Conservation (phyloP, 148 eudicot genomes). For the Oxyria digyna region DNA sequence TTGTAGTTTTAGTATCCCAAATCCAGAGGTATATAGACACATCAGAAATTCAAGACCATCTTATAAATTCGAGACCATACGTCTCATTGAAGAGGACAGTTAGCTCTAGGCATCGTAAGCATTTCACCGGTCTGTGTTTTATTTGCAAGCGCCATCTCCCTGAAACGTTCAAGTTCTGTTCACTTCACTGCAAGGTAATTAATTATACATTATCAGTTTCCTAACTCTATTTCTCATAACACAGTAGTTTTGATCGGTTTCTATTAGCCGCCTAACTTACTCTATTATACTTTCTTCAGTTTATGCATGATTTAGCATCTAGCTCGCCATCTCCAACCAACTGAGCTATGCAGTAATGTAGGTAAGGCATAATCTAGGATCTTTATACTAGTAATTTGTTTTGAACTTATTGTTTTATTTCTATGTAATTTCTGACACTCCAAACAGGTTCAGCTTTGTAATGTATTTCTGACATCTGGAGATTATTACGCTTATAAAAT, state of each 20-base stretch:
- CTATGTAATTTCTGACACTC: too few species aligned
- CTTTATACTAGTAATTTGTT: too few species aligned
- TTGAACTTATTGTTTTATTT: too few species aligned
- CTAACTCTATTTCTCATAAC: background rate
- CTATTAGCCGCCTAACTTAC: background rate
- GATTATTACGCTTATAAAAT: too few species aligned
- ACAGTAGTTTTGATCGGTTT: background rate
- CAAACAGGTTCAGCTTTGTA: background rate
- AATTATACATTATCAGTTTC: background rate
- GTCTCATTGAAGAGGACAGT: constrained; percentile 3
- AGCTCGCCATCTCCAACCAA: background rate
- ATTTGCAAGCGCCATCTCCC: constrained; percentile 5
- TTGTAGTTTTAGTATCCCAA: background rate
- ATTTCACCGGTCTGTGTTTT: background rate
- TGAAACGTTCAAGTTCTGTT: constrained; percentile 2
- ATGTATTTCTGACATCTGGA: too few species aligned
- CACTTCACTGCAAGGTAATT: constrained; percentile 4
- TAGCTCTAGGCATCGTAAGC: background rate
- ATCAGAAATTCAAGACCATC: background rate
- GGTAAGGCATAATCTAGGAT: background rate
- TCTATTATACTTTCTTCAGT: background rate
- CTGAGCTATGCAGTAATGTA: background rate
- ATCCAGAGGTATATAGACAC: background rate
- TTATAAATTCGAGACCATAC: background rate
- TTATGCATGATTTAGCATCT: background rate